Percentiles rank a stretch among this genome's conserved stretches.
phyloP scores from a whole-genome alignment of 805 yeast genomes.

The Yamadazyma olivae region DNA sequence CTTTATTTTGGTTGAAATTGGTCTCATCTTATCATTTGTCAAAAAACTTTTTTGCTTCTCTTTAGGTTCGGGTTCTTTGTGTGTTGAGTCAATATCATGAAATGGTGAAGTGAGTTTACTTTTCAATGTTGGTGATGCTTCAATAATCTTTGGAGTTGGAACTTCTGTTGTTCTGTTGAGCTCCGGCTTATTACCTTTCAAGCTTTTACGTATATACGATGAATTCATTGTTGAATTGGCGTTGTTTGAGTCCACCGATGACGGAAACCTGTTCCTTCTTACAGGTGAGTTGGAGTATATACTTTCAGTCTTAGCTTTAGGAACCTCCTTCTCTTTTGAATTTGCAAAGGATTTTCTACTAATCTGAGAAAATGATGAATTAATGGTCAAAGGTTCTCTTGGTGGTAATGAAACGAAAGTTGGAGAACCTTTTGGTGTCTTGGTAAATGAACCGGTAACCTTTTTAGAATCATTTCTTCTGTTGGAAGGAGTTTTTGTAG shows the following conservation, averaged over 20 bases:
- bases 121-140: no score
- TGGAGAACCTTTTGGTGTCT: slow-evolving; percentile 31
- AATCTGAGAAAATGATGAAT: slow-evolving; percentile 14
- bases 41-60: background rate
- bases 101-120: no score
- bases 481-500: background rate
- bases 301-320: background rate
- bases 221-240: background rate
- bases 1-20: no score
- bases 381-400: slow-evolving; percentile 33
- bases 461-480: background rate
- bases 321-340: slow-evolving; percentile 3
- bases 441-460: background rate
- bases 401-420: slow-evolving; percentile 36
- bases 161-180: background rate
- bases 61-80: background rate
- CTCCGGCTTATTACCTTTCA: background rate
- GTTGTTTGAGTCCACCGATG: slow-evolving; percentile 7
- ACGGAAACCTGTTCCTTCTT: slow-evolving; percentile 13
- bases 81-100: background rate
- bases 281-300: slow-evolving; percentile 11
- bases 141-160: no score
- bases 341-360: slow-evolving; percentile 8
- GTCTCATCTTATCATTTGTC: background rate
- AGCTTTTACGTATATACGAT: background rate